Evolutionary conservation across 164 flowering plant genomes (phyloP).

Genomic region (Warburgia ugandensis): DNA sequence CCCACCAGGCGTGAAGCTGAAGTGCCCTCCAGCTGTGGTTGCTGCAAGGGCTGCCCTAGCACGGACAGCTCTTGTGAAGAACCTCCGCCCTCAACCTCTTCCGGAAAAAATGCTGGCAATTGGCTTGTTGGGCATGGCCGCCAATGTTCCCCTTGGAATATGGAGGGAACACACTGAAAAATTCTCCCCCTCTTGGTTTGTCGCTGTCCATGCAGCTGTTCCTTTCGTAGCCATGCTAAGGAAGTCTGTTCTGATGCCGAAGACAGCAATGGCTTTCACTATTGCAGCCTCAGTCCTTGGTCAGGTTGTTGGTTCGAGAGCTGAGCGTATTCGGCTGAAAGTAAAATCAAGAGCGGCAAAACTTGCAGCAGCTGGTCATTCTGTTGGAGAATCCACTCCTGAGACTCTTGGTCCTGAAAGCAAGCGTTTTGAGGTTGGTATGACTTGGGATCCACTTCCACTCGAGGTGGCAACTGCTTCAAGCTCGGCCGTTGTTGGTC

Average conservation of each 20-base stretch:
- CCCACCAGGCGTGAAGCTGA: conserved; percentile 59
- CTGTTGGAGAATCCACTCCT: too few species aligned
- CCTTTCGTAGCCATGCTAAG: conserved; percentile 92
- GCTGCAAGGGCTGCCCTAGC: conserved; percentile 85
- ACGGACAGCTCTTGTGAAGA: conserved; percentile 60
- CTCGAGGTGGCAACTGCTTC: too few species aligned
- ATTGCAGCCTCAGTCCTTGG: conserved; percentile 72
- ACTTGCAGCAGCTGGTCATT: conserved; percentile 1
- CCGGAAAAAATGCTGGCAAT: conserved; percentile 60
- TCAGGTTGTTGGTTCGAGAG: conserved; percentile 78
- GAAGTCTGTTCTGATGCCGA: conserved; percentile 63
- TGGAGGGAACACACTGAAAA: conserved; percentile 85
- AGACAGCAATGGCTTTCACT: conserved; percentile 74
- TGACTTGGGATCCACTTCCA: neutral
- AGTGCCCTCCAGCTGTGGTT: conserved; percentile 72
- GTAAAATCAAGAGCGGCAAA: conserved; percentile 8
- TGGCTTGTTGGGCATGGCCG: conserved; percentile 71
- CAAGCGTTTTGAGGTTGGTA: neutral
- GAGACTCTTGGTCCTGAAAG: neutral
- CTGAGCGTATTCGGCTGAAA: conserved; percentile 57
- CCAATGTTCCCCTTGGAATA: conserved; percentile 68
- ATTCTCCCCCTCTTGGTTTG: conserved; percentile 76
- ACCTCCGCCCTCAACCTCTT: conserved; percentile 64
- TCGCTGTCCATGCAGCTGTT: conserved; percentile 85
- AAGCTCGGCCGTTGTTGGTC: neutral